Evolutionary conservation across 1,284 basidiomycete species (phyloP), one percentile per base, ranked within the genome.

Genomic region (Ganoderma meredithae): DNA sequence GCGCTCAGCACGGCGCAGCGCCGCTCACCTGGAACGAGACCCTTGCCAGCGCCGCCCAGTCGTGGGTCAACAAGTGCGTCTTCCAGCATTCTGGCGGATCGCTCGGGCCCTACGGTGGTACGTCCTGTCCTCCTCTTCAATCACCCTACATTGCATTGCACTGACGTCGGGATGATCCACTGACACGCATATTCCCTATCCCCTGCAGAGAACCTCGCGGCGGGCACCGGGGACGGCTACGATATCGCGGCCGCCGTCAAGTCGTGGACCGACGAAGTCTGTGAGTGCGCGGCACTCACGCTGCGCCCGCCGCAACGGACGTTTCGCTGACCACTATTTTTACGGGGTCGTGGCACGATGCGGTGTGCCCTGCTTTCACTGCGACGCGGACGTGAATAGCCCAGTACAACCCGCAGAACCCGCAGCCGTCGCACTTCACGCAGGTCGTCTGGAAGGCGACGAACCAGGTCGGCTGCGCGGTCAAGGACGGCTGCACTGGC

Each of bases 391-490:
- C 47, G 1, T 22, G 12, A 25, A 12, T 66, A 89, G 88, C 82
- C 4, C 74, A 88, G 62, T 92, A 91, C 76, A 74, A 89, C 73
- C 78, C 88, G 40, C 81, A 73, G 73, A 86, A 86, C 78, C 90
- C 90, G 3, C 64, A 78, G 59, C 74, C 84, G 19, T 90, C 89
- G 61, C 90, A 93, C 76, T 93, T 89, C 75, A 93, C 90, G 8
- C 90, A 93, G 78, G 77, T 79, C 59, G 90, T 93, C 2, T 93
- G 91, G 90, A 91, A 92, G 78, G 81, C 77, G 9, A 85, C 86
- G 13, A 86, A 83, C 0, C 80, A 90, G 70, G 80, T 92, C 39
- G 91, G 90, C 36, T 92, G 90, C 76, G 90, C 88, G 31, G 80
- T 86, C 52, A 47, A 9, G 44, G 78, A 83, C 64, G 72, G 76